These are phyloP conservation scores for Effrenium voratum DNA, from an alignment of 73 alveolate genomes.

Conservation along the genomic window DNA sequence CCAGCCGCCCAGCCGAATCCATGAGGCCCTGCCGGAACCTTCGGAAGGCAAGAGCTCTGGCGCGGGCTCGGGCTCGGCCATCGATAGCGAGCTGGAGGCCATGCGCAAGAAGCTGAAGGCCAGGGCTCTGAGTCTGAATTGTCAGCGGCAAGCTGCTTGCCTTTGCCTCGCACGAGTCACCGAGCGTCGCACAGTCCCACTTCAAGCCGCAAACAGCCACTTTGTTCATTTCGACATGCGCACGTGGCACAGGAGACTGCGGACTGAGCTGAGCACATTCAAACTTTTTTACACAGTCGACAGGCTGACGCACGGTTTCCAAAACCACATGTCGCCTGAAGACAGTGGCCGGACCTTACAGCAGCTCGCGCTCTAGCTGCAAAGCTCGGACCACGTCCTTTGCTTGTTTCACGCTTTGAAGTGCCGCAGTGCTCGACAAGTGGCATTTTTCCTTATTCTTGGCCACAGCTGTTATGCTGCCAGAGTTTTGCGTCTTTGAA, in stretches of 20 bases:
- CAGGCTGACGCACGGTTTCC: no score
- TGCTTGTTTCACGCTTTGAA: background rate
- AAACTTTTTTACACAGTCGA: background rate
- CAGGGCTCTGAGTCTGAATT: no score
- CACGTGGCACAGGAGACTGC: constrained; percentile 7
- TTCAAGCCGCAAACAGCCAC: background rate
- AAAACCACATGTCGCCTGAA: background rate
- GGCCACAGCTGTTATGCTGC: constrained; percentile 28
- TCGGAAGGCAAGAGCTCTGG: background rate
- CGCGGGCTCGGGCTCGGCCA: constrained; percentile 30
- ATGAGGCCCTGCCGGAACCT: constrained; percentile 10
- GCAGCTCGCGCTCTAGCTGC: background rate
- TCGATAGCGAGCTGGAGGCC: constrained; percentile 74
- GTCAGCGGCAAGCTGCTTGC: background rate
- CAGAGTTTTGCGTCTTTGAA: constrained; percentile 7
- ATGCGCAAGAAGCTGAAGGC: constrained; percentile 92
- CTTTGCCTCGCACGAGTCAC: background rate
- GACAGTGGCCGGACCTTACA: background rate
- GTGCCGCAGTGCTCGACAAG: background rate
- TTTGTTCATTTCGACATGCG: background rate
- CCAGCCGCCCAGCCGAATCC: background rate
- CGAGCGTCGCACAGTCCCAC: background rate
- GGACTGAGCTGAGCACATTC: background rate
- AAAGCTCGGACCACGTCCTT: background rate
- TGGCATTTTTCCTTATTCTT: background rate